These are phyloP conservation scores for Gnaphalium uliginosum DNA, from an alignment of 129 eudicot species.

Conservation along the genomic window DNA sequence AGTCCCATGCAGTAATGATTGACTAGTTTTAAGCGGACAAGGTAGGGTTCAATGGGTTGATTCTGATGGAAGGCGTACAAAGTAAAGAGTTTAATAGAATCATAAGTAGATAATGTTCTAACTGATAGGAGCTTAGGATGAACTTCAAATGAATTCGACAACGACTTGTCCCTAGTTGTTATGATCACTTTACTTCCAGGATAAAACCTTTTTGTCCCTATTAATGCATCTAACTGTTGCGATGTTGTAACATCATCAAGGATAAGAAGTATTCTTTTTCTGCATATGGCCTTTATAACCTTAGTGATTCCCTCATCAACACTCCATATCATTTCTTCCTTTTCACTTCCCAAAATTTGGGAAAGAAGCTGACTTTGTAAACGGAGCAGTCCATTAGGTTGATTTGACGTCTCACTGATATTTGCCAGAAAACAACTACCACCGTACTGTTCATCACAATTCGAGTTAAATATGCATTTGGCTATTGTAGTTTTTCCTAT, in stretches of 20 bases:
- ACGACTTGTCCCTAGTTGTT: constrained; percentile 25
- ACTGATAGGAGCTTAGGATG: constrained; percentile 1
- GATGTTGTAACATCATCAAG: constrained; percentile 23
- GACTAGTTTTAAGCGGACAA: neutral
- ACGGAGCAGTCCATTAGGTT: neutral
- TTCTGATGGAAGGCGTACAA: constrained; percentile 35
- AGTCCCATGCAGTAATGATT: constrained; percentile 28
- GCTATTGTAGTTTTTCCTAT: constrained; percentile 14
- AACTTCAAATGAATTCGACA: constrained; percentile 6
- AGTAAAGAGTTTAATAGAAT: constrained; percentile 6
- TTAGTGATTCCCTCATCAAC: constrained; percentile 22
- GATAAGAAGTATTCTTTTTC: constrained; percentile 20
- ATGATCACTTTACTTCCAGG: constrained; percentile 33
- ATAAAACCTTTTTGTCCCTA: neutral
- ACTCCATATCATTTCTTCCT: constrained; percentile 9
- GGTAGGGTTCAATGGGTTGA: constrained; percentile 22
- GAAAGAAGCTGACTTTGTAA: constrained; percentile 16
- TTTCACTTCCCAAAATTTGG: neutral
- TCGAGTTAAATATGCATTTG: neutral
- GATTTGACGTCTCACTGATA: neutral
- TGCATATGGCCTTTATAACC: constrained; percentile 2
- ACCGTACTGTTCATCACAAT: neutral
- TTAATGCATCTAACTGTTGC: constrained; percentile 16
- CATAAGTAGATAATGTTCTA: neutral
- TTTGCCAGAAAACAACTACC: constrained; percentile 7